Base-by-base conservation (phyloP, 352 stramenopile species). In the Phytopythium vexans region DNA sequence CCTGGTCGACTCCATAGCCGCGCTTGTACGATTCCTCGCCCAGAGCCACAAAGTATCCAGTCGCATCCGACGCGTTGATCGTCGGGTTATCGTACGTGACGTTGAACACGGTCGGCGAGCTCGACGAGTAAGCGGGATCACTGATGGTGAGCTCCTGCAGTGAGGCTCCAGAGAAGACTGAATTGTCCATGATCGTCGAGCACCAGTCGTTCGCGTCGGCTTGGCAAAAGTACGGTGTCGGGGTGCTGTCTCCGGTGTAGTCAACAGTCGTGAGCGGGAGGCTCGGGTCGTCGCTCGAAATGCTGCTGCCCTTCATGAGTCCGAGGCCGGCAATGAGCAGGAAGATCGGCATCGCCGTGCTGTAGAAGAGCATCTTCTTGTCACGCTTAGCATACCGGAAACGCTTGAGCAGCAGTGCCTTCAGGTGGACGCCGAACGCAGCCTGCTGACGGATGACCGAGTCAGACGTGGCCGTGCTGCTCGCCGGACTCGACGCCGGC, bases 1-100 rank as follows among this genome's bases (percentile, higher is more conserved):
- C 39, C 21, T 1, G 42, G n/a, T n/a, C n/a, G n/a, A n/a, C n/a
- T n/a, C n/a, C n/a, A 38, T 76, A 83, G 1, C 77, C 77, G n/a
- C 69, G 70, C 8, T 77, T 72, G 62, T 73, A 87, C 3, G 84
- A 27, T 21, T 76, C 60, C 36, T 89, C 47, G 12, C 72, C 75
- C 11, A 82, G 52, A n/a, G 54, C 49, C 27, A 89, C 52, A 7
- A 57, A 60, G 45, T 79, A 74, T 0, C 77, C 77, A 11, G 68
- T 86, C 6, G 70, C 65, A 12, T 68, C 74, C 1, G 49, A 74
- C 6, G 68, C 64, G 35, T 85, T 78, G 33, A 86, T 56, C n/a
- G 45, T 37, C 36, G 71, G 73, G n/a, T 81, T 60, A 8, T 64
- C 77, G 50, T 89, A 89, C 8, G 54, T 70, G 8, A 86, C 61